Conservation (phyloP, 2,329 filamentous ascomycete genomes). For the Sporothrix variecibatus region DNA sequence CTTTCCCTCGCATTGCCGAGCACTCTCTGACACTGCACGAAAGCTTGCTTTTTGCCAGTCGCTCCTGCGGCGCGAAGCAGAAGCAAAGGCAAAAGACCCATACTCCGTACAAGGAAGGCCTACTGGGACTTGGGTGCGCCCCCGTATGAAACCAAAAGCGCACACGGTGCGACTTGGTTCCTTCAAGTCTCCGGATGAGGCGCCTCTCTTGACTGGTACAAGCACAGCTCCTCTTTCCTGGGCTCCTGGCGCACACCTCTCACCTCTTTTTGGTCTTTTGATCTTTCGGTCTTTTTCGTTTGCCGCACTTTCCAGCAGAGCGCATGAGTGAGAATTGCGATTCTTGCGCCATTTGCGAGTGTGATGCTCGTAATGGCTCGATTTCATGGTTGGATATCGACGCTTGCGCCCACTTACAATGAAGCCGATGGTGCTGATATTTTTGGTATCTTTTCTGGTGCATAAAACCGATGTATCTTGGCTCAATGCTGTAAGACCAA, state of each 20-base stretch:
- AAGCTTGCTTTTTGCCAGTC: background rate
- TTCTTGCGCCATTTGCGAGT: background rate
- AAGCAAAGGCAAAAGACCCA: background rate
- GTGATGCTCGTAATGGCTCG: background rate
- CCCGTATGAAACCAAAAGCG: background rate
- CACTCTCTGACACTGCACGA: background rate
- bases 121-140: background rate
- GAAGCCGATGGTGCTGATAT: no score
- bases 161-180: constrained; percentile 16
- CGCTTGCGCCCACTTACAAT: no score
- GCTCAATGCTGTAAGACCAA: background rate
- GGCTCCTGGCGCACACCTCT: background rate
- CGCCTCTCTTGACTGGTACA: background rate
- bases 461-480: background rate
- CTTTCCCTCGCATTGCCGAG: background rate
- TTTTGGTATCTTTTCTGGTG: background rate
- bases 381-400: background rate
- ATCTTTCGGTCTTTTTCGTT: no score
- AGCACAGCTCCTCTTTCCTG: background rate
- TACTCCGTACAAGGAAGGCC: background rate
- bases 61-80: background rate
- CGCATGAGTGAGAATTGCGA: background rate
- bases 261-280: no score
- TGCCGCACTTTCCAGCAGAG: background rate
- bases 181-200: background rate